Conservation (phyloP, 1,284 basidiomycete genomes). For the Ceratobasidium theobromae region DNA sequence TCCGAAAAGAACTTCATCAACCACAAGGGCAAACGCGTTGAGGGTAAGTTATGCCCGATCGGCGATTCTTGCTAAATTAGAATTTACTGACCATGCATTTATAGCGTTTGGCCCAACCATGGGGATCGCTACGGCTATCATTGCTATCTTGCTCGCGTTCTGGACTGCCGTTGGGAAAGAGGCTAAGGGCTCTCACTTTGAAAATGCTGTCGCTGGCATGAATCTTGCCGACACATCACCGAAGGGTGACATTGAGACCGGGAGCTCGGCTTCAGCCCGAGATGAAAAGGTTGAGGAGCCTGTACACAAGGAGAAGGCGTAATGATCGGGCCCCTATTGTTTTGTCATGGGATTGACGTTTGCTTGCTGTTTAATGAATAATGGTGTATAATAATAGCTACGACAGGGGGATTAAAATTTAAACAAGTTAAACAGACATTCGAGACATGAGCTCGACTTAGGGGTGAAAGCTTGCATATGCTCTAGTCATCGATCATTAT, state of each 20-base stretch:
- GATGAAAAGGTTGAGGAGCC: slow-evolving; percentile 17
- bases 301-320: slow-evolving; percentile 17
- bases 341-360: neutral
- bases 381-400: too few species aligned
- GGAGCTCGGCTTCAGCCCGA: slow-evolving; percentile 2
- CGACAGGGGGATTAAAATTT: neutral
- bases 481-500: too few species aligned
- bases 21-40: slow-evolving; percentile 7
- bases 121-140: slow-evolving; percentile 25
- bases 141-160: slow-evolving; percentile 13
- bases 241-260: slow-evolving; percentile 21
- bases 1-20: slow-evolving; percentile 12
- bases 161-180: slow-evolving; percentile 29
- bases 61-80: too few species aligned
- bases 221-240: neutral
- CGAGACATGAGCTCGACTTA: too few species aligned
- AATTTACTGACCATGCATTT: neutral
- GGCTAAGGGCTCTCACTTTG: slow-evolving; percentile 26
- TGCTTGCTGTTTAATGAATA: too few species aligned
- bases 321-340: neutral
- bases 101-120: slow-evolving; percentile 13
- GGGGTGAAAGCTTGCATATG: too few species aligned
- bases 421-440: neutral
- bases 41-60: neutral
- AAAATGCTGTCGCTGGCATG: slow-evolving; percentile 27